These are phyloP conservation scores for Oehlia diaphana DNA, from an alignment of 192 early-diverging fungal genomes.

Conservation along the genomic window DNA sequence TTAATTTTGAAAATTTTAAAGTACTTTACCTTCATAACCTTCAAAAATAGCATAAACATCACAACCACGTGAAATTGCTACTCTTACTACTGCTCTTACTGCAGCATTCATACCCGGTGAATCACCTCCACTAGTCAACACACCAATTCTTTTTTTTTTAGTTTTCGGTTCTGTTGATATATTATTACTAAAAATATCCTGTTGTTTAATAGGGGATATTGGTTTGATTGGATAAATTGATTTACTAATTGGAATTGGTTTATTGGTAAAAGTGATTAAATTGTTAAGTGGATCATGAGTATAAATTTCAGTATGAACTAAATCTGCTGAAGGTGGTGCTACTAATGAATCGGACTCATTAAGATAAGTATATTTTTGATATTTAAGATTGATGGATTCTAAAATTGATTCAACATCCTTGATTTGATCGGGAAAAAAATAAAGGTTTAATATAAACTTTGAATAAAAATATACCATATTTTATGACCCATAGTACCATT, in stretches of 20 bases:
- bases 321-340: neutral
- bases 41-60: slow-evolving; percentile 90
- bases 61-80: slow-evolving; percentile 80
- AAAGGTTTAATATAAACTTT: neutral
- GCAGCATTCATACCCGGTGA: slow-evolving; percentile 98
- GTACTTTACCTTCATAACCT: slow-evolving; percentile 78
- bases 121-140: slow-evolving; percentile 94
- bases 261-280: slow-evolving; percentile 69
- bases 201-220: slow-evolving; percentile 3
- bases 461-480: neutral
- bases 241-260: slow-evolving; percentile 50
- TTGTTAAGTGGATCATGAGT: slow-evolving; percentile 81
- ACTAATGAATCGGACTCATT: slow-evolving; percentile 5
- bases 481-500: neutral
- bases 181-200: slow-evolving; percentile 6
- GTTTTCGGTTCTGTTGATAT: neutral
- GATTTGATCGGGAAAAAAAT: neutral
- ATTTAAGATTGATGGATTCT: neutral
- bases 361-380: slow-evolving; percentile 16
- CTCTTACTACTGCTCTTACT: slow-evolving; percentile 87
- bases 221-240: slow-evolving; percentile 22
- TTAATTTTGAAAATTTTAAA: neutral
- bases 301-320: slow-evolving; percentile 42
- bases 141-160: slow-evolving; percentile 77
- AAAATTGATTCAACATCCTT: slow-evolving; percentile 13